Percentiles rank a stretch among this genome's conserved stretches.
Conservation (phyloP, 768 basidiomycete genomes). For the Daedaleopsis nitida region DNA sequence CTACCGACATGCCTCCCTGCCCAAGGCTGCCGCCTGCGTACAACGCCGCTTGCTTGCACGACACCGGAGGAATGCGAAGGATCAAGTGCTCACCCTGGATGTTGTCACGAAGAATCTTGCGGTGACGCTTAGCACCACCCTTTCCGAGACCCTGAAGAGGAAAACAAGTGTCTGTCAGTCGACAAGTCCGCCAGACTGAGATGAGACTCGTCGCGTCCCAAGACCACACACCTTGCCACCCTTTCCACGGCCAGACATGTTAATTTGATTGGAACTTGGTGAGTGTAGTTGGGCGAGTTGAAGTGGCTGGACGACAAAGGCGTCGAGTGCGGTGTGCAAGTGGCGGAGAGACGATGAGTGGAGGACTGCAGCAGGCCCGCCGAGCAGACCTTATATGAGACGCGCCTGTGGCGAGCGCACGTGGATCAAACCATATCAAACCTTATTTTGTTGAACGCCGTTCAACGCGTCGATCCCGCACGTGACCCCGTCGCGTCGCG, state of each 20-base stretch:
- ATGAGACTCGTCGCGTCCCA: too few relatives aligned
- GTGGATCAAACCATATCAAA: slow-evolving; percentile 18
- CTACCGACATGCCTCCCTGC: background rate
- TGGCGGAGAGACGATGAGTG: slow-evolving; percentile 6
- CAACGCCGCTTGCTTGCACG: too few relatives aligned
- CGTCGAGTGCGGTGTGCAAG: slow-evolving; percentile 2
- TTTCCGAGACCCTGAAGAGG: slow-evolving; percentile 66
- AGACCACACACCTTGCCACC: slow-evolving; percentile 73
- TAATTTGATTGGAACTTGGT: slow-evolving; percentile 23
- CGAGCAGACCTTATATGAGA: background rate
- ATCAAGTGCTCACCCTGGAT: slow-evolving; percentile 67
- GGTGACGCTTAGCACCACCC: slow-evolving; percentile 79
- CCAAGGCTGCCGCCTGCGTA: too few relatives aligned
- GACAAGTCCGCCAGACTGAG: too few relatives aligned
- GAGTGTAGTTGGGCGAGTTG: slow-evolving; percentile 5
- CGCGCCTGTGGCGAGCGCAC: slow-evolving; percentile 18
- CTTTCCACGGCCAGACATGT: slow-evolving; percentile 80
- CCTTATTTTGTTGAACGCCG: slow-evolving; percentile 29
- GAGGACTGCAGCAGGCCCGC: background rate
- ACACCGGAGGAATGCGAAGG: too few relatives aligned
- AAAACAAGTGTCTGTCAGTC: background rate
- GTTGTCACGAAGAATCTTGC: slow-evolving; percentile 81
- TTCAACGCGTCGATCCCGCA: slow-evolving; percentile 25
- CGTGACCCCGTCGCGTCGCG: slow-evolving; percentile 22
- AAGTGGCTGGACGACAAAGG: slow-evolving; percentile 6